Base-by-base conservation (phyloP, 169 alveolate species). In the Cytauxzoon felis region DNA sequence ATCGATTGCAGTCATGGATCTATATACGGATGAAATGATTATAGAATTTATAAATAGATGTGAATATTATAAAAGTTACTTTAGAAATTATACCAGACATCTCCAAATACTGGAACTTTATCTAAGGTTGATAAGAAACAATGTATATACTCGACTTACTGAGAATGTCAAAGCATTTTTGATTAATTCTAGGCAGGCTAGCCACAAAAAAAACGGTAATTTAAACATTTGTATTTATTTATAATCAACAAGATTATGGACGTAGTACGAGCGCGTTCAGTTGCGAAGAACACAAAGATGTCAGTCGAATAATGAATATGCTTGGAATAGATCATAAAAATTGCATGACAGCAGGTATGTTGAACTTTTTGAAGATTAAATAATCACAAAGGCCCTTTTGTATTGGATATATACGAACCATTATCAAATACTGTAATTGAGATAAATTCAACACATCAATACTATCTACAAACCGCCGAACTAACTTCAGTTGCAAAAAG, bases 21-120 rank as follows among this genome's bases (percentile, higher is more conserved):
- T 86, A 52, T 86, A 80, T 48, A 64, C 53, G 5, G 91, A 86
- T 48, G 89, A 80, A 24, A 86, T 80, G 89, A 57, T 75, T 11
- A 54, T 61, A 0, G 51, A 64, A 32, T 86, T 86, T 47, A 56
- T 86, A 11, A 29, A 79, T 11, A 66, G 45, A 34, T 78, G 89
- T 16, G 86, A 78, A 34, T 86, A 70, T 61, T 61, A 86, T 62
- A 62, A 61, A 40, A 60, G 67, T 27, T 65, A 80, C 42, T 86
- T 86, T 34, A 40, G 79, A 30, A 69, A 78, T 51, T 86, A 72
- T 42, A 49, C 87, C 5, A 67, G 91, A 26, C 66, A 86, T 64
- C 29, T 86, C 61, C 85, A 69, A 48, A 40, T 86, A 1, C 24
- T 86, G 7, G 82, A 86, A 49, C 59, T 86, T 50, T 80, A 86